Percentiles rank a stretch among this genome's conserved stretches.
Evolutionary conservation across 2,329 filamentous ascomycete species (phyloP).

Genomic region (Paecilomyces sp.): DNA sequence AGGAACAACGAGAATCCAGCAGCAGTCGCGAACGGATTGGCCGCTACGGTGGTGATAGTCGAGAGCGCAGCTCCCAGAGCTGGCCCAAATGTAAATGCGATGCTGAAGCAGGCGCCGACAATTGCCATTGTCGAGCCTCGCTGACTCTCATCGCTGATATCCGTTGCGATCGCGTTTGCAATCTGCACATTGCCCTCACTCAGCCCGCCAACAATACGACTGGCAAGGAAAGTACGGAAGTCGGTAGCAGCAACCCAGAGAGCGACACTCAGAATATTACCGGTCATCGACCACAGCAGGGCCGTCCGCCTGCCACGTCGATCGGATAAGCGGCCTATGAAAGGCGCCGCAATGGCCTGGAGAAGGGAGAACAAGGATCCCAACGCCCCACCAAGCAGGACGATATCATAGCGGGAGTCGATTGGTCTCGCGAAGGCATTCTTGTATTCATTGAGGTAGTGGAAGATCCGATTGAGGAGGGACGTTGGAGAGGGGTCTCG

Average conservation of each 20-base stretch:
- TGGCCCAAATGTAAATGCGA: constrained; percentile 94
- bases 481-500: constrained; percentile 60
- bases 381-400: constrained; percentile 85
- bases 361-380: constrained; percentile 90
- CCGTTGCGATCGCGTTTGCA: constrained; percentile 90
- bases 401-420: constrained; percentile 93
- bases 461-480: constrained; percentile 70
- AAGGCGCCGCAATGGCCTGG: constrained; percentile 83
- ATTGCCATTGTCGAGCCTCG: constrained; percentile 91
- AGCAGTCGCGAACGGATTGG: constrained; percentile 90
- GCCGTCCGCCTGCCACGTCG: constrained; percentile 79
- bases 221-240: constrained; percentile 94
- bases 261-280: constrained; percentile 87
- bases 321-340: constrained; percentile 86
- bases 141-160: constrained; percentile 80
- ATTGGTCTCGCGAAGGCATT: constrained; percentile 86
- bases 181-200: constrained; percentile 97
- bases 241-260: constrained; percentile 91
- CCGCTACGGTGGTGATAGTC: constrained; percentile 66
- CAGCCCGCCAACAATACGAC: constrained; percentile 80
- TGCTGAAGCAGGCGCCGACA: constrained; percentile 91
- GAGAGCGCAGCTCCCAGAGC: constrained; percentile 83
- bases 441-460: constrained; percentile 89
- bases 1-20: constrained; percentile 80
- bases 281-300: constrained; percentile 82